A percentile compares a stretch with the other conserved stretches of the same genome.
These are phyloP conservation scores for Vanderwaltozyma verrucispora DNA, from an alignment of 805 yeast species.

Conservation along the genomic window DNA sequence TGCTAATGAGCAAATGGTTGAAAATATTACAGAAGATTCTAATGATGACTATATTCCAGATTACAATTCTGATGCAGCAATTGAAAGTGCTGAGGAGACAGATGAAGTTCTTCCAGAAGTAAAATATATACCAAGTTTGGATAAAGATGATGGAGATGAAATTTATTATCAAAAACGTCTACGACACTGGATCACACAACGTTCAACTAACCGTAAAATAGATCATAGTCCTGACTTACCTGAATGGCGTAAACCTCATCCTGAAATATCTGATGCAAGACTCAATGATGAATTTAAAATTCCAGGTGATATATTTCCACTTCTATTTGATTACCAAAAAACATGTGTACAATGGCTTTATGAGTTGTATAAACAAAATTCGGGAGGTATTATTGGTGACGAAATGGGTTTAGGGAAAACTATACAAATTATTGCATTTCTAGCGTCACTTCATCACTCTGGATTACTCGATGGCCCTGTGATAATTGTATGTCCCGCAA, in stretches of 20 bases:
- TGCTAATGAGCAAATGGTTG: constrained; percentile 17
- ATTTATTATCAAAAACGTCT: constrained; percentile 49
- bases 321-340: constrained; percentile 85
- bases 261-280: constrained; percentile 61
- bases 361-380: constrained; percentile 79
- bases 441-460: constrained; percentile 85
- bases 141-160: constrained; percentile 75
- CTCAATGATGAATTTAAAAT: constrained; percentile 59
- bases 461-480: constrained; percentile 67
- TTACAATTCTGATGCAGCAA: constrained; percentile 4
- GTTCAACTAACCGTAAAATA: constrained; percentile 34
- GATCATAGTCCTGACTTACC: constrained; percentile 20
- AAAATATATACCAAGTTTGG: constrained; percentile 21
- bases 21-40: constrained; percentile 10
- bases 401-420: constrained; percentile 99
- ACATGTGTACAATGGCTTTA: constrained; percentile 97
- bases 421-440: constrained; percentile 79
- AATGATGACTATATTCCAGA: constrained; percentile 16
- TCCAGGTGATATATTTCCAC: constrained; percentile 86
- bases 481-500: constrained; percentile 89
- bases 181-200: constrained; percentile 43
- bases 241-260: constrained; percentile 75
- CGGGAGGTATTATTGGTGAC: constrained; percentile 95
- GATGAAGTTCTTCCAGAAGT: constrained; percentile 9
- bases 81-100: constrained; percentile 13